These are phyloP conservation scores for Tanacetum coccineum DNA, from an alignment of 129 eudicot species.

Conservation along the genomic window DNA sequence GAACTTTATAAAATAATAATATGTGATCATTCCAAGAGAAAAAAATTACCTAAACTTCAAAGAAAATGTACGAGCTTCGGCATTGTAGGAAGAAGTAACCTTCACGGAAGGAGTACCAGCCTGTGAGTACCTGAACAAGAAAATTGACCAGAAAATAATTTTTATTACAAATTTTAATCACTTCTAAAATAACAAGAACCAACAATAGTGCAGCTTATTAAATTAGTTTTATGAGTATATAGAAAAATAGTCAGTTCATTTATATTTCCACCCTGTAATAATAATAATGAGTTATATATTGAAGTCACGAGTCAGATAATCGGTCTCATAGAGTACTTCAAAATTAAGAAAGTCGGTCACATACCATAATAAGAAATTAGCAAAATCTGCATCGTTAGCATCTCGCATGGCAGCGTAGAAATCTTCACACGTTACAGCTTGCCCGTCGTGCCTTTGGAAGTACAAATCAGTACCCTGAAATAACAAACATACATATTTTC, in stretches of 20 bases:
- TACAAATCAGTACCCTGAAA: constrained; percentile 85
- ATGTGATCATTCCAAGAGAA: not conserved
- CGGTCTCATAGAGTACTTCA: not conserved
- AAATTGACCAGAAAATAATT: constrained; percentile 2
- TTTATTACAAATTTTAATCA: not conserved
- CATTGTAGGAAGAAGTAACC: constrained; percentile 63
- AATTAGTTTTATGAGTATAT: not conserved
- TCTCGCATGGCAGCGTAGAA: constrained; percentile 96
- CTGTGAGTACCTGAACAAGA: constrained; percentile 81
- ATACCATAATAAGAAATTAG: constrained; percentile 92
- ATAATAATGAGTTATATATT: no score
- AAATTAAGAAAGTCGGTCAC: not conserved
- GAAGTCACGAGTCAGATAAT: not conserved
- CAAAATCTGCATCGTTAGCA: constrained; percentile 79
- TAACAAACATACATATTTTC: not conserved
- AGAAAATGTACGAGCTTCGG: constrained; percentile 66
- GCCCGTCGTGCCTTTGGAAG: constrained; percentile 93
- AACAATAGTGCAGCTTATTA: not conserved
- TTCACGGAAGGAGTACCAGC: constrained; percentile 91
- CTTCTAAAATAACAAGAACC: no score
- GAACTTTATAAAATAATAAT: not conserved
- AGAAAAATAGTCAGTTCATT: not conserved
- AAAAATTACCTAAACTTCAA: constrained; percentile 73
- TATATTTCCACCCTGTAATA: not conserved
- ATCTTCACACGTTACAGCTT: constrained; percentile 98